These are phyloP conservation scores for Entomortierella beljakovae DNA, from an alignment of 192 early-diverging fungal species.

Conservation along the genomic window DNA sequence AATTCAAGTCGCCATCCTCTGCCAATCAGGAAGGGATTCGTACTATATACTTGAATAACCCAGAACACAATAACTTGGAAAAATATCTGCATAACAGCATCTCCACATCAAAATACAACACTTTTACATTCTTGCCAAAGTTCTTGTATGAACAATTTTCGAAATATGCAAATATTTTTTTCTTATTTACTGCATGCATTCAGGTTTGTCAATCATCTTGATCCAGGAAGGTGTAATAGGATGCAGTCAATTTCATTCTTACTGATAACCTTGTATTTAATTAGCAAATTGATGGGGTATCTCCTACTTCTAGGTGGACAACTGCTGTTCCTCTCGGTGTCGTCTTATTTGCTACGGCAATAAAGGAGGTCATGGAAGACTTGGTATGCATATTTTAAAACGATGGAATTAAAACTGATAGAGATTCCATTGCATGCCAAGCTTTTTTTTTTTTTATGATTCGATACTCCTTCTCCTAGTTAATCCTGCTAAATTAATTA, in stretches of 20 bases:
- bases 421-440: not conserved
- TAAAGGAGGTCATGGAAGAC: slow-evolving; percentile 97
- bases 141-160: slow-evolving; percentile 98
- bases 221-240: too few relatives aligned
- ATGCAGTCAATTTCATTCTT: too few relatives aligned
- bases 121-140: slow-evolving; percentile 91
- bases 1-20: slow-evolving; percentile 22
- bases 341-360: slow-evolving; percentile 89
- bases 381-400: slow-evolving; percentile 50
- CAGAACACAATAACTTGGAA: slow-evolving; percentile 76
- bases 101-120: slow-evolving; percentile 96
- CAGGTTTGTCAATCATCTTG: too few relatives aligned
- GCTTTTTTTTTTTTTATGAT: not conserved
- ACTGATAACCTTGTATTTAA: too few relatives aligned
- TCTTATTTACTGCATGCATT: slow-evolving; percentile 96
- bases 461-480: not conserved
- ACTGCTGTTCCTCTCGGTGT: slow-evolving; percentile 87
- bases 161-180: slow-evolving; percentile 99
- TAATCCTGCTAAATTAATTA: not conserved
- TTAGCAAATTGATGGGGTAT: slow-evolving; percentile 94
- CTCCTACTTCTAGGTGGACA: slow-evolving; percentile 91
- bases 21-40: slow-evolving; percentile 59
- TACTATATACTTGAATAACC: slow-evolving; percentile 92
- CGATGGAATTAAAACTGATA: not conserved
- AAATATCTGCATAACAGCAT: slow-evolving; percentile 94